A percentile compares a stretch with the other conserved stretches of the same genome.
Evolutionary conservation across 23 red algal species (phyloP).

Genomic region (Chondrus crispus): DNA sequence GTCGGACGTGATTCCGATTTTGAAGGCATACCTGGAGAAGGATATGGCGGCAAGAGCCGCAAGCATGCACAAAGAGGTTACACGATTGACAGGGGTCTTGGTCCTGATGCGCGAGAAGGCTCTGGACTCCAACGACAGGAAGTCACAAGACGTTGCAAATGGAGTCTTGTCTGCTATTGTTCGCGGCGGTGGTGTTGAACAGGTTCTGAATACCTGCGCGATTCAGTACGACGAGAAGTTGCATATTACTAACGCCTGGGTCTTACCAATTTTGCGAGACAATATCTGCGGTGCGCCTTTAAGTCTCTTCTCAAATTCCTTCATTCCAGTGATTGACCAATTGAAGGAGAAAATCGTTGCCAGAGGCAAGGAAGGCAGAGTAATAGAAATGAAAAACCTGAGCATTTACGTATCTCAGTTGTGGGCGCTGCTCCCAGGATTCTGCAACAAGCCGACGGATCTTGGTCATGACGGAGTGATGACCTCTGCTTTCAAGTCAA

Average conservation of each 20-base stretch:
- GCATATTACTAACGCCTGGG: conserved; percentile 57
- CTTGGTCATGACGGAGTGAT: conserved; percentile 26
- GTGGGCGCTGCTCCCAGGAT: conserved; percentile 51
- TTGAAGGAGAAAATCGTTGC: background rate
- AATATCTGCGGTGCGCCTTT: conserved; percentile 39
- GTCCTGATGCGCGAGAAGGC: conserved; percentile 16
- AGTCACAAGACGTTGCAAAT: background rate
- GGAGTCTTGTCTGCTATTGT: conserved; percentile 27
- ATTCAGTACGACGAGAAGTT: conserved; percentile 38
- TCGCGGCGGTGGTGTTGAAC: conserved; percentile 47
- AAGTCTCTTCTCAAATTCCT: background rate
- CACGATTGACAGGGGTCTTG: background rate
- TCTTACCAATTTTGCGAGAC: conserved; percentile 51
- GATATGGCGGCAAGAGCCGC: conserved; percentile 26
- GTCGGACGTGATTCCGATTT: conserved; percentile 21
- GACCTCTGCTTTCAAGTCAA: conserved; percentile 34
- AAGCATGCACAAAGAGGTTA: conserved; percentile 6
- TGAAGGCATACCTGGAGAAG: conserved; percentile 39
- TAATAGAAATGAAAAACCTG: conserved; percentile 64
- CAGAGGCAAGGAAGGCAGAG: conserved; percentile 28
- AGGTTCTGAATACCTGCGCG: conserved; percentile 8
- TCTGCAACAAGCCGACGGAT: conserved; percentile 45
- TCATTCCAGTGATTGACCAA: conserved; percentile 36
- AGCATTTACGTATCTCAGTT: conserved; percentile 36
- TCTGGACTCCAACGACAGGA: conserved; percentile 7